Conservation (phyloP, 2,329 filamentous ascomycete species). For the Phyllosticta ampelicida region DNA sequence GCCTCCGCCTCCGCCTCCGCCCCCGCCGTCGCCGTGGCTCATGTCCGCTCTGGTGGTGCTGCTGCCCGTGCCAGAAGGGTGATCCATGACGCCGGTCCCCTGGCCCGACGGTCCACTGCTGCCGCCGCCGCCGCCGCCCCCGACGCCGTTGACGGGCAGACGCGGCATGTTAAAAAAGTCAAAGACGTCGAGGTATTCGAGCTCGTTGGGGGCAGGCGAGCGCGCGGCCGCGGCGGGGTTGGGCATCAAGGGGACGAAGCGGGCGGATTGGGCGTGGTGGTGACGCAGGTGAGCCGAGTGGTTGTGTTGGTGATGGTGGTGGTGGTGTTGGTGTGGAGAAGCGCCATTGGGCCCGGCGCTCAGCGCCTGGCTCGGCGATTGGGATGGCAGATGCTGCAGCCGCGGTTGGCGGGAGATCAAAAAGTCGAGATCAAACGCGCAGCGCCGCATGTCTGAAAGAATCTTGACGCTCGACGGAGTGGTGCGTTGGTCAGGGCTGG, state of each 20-base stretch:
- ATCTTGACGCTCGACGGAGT: conserved; percentile 79
- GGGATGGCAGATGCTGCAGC: background rate
- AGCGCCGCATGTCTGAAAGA: conserved; percentile 81
- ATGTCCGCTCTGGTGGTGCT: background rate
- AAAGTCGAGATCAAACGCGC: conserved; percentile 82
- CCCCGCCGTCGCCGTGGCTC: background rate
- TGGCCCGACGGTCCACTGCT: background rate
- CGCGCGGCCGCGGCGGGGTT: conserved; percentile 21
- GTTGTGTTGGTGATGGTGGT: background rate
- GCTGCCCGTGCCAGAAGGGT: background rate
- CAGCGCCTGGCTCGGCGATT: background rate
- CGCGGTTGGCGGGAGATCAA: conserved; percentile 71
- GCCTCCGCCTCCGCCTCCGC: background rate
- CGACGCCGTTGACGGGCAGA: conserved; percentile 37
- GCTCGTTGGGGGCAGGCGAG: conserved; percentile 66
- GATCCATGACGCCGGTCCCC: background rate
- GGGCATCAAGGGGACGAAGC: conserved; percentile 8
- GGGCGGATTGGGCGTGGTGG: conserved; percentile 20
- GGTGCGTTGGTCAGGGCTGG: conserved; percentile 21
- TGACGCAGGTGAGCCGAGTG: background rate
- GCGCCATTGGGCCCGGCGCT: background rate
- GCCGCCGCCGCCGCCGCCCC: conserved; percentile 16
- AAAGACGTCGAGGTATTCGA: conserved; percentile 87
- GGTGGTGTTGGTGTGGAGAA: background rate
- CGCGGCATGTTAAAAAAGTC: conserved; percentile 90